phyloP scores from a whole-genome alignment of 805 yeast genomes.

The Myxozyma melibiosi region DNA sequence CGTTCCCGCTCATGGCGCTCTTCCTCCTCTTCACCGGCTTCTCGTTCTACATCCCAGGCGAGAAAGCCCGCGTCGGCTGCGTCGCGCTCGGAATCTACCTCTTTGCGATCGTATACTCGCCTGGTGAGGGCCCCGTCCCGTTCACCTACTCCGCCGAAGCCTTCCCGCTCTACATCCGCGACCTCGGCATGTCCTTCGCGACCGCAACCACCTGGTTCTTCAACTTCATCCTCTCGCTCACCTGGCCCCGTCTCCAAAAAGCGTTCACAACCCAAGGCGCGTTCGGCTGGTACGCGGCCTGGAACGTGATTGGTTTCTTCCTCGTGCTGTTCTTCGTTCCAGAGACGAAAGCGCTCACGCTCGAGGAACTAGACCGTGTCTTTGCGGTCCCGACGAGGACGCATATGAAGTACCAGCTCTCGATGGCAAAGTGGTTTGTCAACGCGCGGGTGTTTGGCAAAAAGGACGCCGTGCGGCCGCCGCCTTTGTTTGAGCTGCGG shows the following conservation, averaged over 20 bases:
- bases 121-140: constrained; percentile 89
- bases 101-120: constrained; percentile 71
- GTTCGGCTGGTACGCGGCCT: constrained; percentile 84
- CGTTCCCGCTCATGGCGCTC: constrained; percentile 62
- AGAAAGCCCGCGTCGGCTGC: constrained; percentile 58
- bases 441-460: constrained; percentile 1
- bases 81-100: constrained; percentile 74
- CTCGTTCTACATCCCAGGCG: constrained; percentile 67
- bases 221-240: constrained; percentile 63
- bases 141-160: constrained; percentile 87
- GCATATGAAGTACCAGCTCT: constrained; percentile 26
- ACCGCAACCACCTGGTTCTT: constrained; percentile 61
- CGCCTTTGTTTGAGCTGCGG: constrained; percentile 1
- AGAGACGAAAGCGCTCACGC: constrained; percentile 62
- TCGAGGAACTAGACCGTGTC: constrained; percentile 55
- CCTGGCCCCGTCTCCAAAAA: constrained; percentile 73
- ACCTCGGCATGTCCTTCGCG: constrained; percentile 77
- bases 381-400: constrained; percentile 35
- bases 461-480: constrained; percentile 14
- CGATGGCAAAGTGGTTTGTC: constrained; percentile 49
- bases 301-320: constrained; percentile 77
- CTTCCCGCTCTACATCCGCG: constrained; percentile 76
- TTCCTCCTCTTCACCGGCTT: constrained; percentile 56
- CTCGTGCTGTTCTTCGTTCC: constrained; percentile 56
- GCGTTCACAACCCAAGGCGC: constrained; percentile 82